Evolutionary conservation across 495 filamentous ascomycete genomes (phyloP), one percentile per base, ranked within the genome.

Genomic region (Tuber brumale): DNA sequence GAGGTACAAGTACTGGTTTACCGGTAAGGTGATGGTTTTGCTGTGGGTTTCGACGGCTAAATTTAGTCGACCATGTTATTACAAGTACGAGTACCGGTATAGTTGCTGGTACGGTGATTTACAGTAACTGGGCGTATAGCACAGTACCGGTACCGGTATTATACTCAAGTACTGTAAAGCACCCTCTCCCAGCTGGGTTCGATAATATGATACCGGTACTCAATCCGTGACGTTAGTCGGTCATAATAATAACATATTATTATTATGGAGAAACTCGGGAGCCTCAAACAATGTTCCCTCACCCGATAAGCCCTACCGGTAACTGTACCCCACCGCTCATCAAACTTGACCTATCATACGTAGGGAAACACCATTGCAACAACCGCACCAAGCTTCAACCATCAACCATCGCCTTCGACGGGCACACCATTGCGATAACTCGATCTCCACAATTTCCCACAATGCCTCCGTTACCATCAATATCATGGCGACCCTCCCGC

Each of bases 181-280:
- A 18, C 7, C 46, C 46, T 23, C 37, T 37, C 37, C 37, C 37
- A 1, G 1, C 37, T 69, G n/a, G 41, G 35, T 45, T 4, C 41
- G 18, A n/a, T 31, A 37, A 1, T 37, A 37, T 37, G 3, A n/a
- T n/a, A n/a, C 14, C 37, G 35, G 8, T 18, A 72, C 8, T n/a
- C 27, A 14, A 45, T 3, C 70, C 44, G 42, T 70, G 75, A 69
- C 75, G 71, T 48, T 74, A 3, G 23, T 76, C 37, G 18, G 18
- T 42, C 66, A 31, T 37, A 37, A 37, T 37, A 37, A 37, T 37
- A 37, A 37, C 37, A 37, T 37, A 37, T 37, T 37, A 37, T 37
- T 31, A 42, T 0, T 42, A 42, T 57, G 46, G 27, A 73, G 48
- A 51, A 48, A 42, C 72, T 51, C 41, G 21, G 51, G 69, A 75